phyloP scores from a whole-genome alignment of 2,329 filamentous ascomycete genomes.

The Calonectria pauciramosa region DNA sequence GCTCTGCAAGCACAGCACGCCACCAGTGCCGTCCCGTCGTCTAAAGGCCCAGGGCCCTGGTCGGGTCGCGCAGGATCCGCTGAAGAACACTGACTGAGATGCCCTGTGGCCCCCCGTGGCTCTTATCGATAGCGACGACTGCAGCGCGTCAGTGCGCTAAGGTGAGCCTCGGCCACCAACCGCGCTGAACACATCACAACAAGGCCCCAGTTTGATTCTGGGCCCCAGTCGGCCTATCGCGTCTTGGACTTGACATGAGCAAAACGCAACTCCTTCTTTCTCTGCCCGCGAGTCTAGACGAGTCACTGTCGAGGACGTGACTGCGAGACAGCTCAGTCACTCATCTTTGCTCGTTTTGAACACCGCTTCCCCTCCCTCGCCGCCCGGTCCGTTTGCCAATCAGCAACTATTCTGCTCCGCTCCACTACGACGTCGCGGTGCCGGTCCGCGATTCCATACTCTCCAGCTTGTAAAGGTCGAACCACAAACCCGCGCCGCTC shows the following conservation, averaged over 20 bases:
- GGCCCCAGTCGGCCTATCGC: conserved; percentile 18
- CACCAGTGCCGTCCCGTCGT: background rate
- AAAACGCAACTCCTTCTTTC: background rate
- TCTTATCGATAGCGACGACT: conserved; percentile 10
- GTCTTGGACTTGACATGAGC: conserved; percentile 18
- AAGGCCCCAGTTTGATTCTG: conserved; percentile 14
- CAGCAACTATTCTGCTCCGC: conserved; percentile 15
- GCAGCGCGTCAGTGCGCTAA: conserved; percentile 21
- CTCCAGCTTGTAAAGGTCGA: conserved; percentile 15
- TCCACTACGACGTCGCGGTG: conserved; percentile 25
- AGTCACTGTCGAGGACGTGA: background rate
- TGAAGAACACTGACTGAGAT: background rate
- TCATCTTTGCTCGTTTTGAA: background rate
- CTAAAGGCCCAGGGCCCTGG: background rate
- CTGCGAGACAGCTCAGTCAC: background rate
- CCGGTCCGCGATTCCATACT: conserved; percentile 20
- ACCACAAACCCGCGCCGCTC: conserved; percentile 18
- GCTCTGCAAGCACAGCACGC: background rate
- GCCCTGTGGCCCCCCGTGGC: background rate
- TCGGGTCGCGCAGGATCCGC: background rate
- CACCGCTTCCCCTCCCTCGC: background rate
- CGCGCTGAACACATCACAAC: conserved; percentile 23
- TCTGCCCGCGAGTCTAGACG: background rate
- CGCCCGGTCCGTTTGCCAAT: background rate
- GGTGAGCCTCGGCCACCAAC: conserved; percentile 12